Percentiles rank a stretch among this genome's conserved stretches.
Conservation (phyloP, 2,329 filamentous ascomycete species). For the Gyromitra esculenta region DNA sequence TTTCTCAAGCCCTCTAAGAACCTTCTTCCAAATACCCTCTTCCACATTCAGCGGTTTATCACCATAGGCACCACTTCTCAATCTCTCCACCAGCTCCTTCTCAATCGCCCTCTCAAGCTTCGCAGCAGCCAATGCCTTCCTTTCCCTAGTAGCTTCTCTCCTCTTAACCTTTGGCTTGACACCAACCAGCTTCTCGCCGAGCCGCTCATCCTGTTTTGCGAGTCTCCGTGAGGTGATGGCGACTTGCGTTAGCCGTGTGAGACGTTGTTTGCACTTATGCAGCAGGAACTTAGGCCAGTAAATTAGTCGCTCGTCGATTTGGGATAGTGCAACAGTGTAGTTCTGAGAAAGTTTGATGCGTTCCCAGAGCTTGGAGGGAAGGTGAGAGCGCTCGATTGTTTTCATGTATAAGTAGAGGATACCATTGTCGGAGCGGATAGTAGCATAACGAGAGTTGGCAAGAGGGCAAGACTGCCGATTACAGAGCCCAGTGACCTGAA, state of each 20-base stretch:
- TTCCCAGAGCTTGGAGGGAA: conserved; percentile 94
- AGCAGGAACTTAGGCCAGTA: conserved; percentile 95
- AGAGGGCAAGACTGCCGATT: conserved; percentile 89
- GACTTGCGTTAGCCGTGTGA: conserved; percentile 92
- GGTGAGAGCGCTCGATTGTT: conserved; percentile 85
- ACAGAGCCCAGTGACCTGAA: conserved; percentile 74
- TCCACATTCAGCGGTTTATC: conserved; percentile 95
- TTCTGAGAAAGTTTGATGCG: conserved; percentile 88
- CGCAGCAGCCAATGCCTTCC: conserved; percentile 81
- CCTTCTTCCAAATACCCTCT: conserved; percentile 96
- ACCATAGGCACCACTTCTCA: conserved; percentile 92
- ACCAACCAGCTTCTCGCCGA: conserved; percentile 88
- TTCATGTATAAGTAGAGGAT: conserved; percentile 97
- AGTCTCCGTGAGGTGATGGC: conserved; percentile 75
- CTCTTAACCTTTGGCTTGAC: conserved; percentile 88
- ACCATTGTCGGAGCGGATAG: conserved; percentile 81
- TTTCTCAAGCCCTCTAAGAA: conserved; percentile 87
- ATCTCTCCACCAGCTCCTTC: conserved; percentile 87
- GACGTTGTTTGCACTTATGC: conserved; percentile 95
- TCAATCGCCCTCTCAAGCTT: conserved; percentile 97
- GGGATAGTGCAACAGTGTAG: conserved; percentile 86
- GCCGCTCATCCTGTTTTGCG: conserved; percentile 85
- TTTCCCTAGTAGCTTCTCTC: conserved; percentile 77
- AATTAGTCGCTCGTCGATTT: conserved; percentile 84
- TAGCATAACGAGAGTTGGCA: conserved; percentile 92